Evolutionary conservation across 495 filamentous ascomycete genomes (phyloP), one percentile per base, ranked within the genome.

Genomic region (Rusavskia elegans): DNA sequence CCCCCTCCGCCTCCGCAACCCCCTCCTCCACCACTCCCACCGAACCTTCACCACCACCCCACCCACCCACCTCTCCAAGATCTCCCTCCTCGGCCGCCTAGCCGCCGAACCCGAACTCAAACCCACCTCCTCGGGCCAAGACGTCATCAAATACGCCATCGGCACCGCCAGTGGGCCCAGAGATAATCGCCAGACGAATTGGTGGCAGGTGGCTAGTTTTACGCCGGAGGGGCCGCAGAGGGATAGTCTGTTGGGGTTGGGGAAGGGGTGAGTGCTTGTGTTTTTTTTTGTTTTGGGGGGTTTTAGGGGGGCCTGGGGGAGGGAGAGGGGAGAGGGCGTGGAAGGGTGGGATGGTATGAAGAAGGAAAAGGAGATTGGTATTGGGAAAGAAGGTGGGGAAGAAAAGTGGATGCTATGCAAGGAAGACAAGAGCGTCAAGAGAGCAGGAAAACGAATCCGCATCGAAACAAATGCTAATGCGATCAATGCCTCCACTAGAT

Each of bases 31-130:
- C 16, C 66, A 67, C 74, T 55, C 74, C 53, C 66, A 68, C 16
- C 83, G 83, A 62, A 61, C 74, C 63, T 72, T 87, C 68, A 74
- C 70, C 67, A 68, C 68, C 57, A 75, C 76, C 48, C 61, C 68
- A 16, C 57, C 67, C 50, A 61, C 66, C 51, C 59, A 64, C 41
- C 51, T 75, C 52, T 77, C 80, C 48, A 71, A 72, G 52, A 72
- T 93, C 69, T 82, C 76, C 61, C 63, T 95, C 68, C 75, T 89
- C 58, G 88, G 87, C 63, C 80, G 81, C 58, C 79, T 93, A 17
- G 86, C 72, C 50, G 59, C 54, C 36, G 71, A 69, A 29, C 88
- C 89, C 39, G 85, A 92, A 72, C 54, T 85, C 55, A 64, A 65
- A 3, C 66, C 81, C 38, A 84, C 83, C 45, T 71, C 71, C 59